These are phyloP conservation scores for Sinapis alba DNA, from an alignment of 441 rosid genomes.

Conservation along the genomic window DNA sequence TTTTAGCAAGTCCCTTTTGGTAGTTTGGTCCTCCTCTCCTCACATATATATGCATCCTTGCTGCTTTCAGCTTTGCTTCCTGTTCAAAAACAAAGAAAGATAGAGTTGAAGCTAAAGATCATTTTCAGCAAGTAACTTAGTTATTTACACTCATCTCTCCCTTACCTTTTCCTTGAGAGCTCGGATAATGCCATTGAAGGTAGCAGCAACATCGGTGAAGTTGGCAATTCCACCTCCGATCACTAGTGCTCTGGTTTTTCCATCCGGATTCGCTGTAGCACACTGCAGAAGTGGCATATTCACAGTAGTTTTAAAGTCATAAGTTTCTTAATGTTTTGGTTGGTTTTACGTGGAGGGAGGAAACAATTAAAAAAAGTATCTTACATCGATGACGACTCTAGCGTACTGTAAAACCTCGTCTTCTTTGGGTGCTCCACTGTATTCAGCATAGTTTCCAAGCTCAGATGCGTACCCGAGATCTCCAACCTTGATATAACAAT, in stretches of 20 bases:
- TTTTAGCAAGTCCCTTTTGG: constrained; percentile 67
- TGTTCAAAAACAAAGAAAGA: constrained; percentile 10
- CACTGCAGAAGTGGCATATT: constrained; percentile 43
- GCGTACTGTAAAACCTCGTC: constrained; percentile 97
- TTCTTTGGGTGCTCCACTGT: constrained; percentile 97
- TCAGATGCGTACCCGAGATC: constrained; percentile 73
- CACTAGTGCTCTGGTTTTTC: constrained; percentile 62
- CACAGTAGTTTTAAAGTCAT: neutral
- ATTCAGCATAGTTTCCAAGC: constrained; percentile 78
- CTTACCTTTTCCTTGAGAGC: constrained; percentile 70
- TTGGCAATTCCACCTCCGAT: constrained; percentile 79
- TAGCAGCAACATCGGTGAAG: constrained; percentile 75
- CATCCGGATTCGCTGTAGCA: constrained; percentile 73
- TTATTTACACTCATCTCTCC: constrained; percentile 52
- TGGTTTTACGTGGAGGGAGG: neutral
- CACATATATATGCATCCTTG: constrained; percentile 63
- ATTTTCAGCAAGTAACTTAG: neutral
- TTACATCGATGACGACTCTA: constrained; percentile 92
- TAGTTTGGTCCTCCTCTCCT: constrained; percentile 86
- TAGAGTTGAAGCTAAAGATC: constrained; percentile 1
- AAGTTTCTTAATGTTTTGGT: neutral
- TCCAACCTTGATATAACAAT: constrained; percentile 53
- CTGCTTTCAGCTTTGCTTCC: constrained; percentile 75
- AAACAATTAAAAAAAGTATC: neutral
- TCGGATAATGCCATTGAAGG: constrained; percentile 71